Evolutionary conservation across 805 yeast species (phyloP), one percentile per base, ranked within the genome.

Genomic region (Candida saitoana): DNA sequence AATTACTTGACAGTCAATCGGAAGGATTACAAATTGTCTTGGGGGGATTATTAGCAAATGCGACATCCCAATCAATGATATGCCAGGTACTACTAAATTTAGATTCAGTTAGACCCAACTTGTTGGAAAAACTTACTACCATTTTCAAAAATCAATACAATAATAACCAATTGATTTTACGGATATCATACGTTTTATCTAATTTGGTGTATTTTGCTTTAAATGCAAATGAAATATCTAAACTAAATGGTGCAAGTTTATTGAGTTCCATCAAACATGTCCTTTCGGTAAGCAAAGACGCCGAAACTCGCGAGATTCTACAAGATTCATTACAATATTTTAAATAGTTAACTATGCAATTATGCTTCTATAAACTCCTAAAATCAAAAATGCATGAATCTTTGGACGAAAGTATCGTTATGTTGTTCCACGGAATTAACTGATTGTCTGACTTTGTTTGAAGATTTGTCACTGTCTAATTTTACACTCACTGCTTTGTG

Each of bases 401-500:
- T 51, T 48, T 68, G 73, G 5, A 72, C 73, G 41, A 69, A 52
- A 2, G 70, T 63, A n/a, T 59, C 65, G 20, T 54, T 49, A 37
- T 49, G 47, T 36, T 54, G 50, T 38, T 57, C 62, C 24, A 55
- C 60, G 18, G 56, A 41, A 18, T 44, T 49, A 8, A 65, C 55
- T 14, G 65, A 54, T 37, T 60, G 56, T 43, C 51, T 60, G 7
- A 64, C 55, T 31, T 49, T 50, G 25, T 52, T 55, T 11, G 63
- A 59, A 6, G 62, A 50, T 47, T 62, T 64, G 40, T 76, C 80
- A 36, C 69, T 71, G 14, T 76, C 80, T 16, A 78, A 48, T 46
- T 73, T 78, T 12, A 68, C 76, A 38, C 69, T 73, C 22, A 85
- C 77, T 6, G 73, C 71, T 42, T 77, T 79, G 59, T 91, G 96